Conservation (phyloP, 495 filamentous ascomycete species). For the Niebla homalea region DNA sequence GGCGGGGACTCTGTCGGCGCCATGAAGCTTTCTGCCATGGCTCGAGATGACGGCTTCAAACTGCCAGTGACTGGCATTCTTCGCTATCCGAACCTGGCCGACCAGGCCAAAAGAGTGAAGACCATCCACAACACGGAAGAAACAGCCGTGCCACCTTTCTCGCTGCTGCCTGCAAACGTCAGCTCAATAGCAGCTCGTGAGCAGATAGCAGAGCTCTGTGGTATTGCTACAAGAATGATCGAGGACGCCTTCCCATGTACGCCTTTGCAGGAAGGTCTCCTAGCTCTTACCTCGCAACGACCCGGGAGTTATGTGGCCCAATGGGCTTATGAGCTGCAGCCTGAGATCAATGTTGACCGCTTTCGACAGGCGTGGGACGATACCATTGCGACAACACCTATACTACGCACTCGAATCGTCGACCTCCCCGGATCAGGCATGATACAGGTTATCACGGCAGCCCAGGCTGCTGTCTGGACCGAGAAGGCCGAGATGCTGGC, state of each 20-base stretch:
- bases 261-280: conserved; percentile 55
- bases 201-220: background rate
- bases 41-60: conserved; percentile 23
- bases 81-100: background rate
- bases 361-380: conserved; percentile 43
- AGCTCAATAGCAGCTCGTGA: too few relatives aligned
- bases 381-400: conserved; percentile 32
- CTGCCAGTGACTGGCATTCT: conserved; percentile 35
- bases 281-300: conserved; percentile 45
- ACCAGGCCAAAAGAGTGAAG: background rate
- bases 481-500: conserved; percentile 13
- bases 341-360: conserved; percentile 27
- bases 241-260: conserved; percentile 54
- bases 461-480: conserved; percentile 33
- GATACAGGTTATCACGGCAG: conserved; percentile 41
- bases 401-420: conserved; percentile 43
- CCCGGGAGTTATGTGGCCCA: conserved; percentile 40
- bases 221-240: too few relatives aligned
- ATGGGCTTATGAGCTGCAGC: conserved; percentile 31
- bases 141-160: too few relatives aligned
- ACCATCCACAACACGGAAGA: too few relatives aligned
- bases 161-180: too few relatives aligned
- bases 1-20: conserved; percentile 35
- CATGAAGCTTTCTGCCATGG: conserved; percentile 31
- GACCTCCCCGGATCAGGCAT: conserved; percentile 34